Evolutionary conservation across 2,329 filamentous ascomycete species (phyloP).

Genomic region (Ophiostoma quercus): DNA sequence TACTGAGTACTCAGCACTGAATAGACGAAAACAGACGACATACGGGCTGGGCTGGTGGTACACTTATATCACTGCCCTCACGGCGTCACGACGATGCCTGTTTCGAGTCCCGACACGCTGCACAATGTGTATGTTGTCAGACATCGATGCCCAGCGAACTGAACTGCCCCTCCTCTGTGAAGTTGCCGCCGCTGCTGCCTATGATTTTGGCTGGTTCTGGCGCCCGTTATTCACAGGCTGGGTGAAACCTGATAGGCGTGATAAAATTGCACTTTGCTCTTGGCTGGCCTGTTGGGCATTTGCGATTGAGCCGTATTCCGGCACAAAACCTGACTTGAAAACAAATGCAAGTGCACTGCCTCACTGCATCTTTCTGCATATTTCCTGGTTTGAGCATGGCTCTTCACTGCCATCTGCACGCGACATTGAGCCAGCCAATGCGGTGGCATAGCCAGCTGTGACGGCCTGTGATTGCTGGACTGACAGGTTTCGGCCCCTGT

Average conservation of each 20-base stretch:
- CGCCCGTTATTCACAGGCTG: not conserved
- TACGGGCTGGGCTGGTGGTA: constrained; percentile 3
- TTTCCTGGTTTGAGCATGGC: constrained; percentile 15
- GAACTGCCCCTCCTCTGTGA: not conserved
- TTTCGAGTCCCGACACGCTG: not conserved
- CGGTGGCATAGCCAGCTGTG: not conserved
- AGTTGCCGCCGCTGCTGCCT: not conserved
- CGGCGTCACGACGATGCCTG: not conserved
- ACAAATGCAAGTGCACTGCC: constrained; percentile 8
- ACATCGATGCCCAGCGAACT: not conserved
- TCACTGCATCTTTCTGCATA: constrained; percentile 8
- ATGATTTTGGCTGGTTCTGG: not conserved
- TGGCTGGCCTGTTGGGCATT: not conserved
- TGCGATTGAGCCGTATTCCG: not conserved
- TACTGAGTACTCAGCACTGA: not conserved
- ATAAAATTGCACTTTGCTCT: constrained; percentile 7
- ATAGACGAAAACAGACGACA: constrained; percentile 1
- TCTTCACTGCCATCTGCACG: not conserved
- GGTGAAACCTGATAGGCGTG: not conserved
- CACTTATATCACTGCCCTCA: constrained; percentile 4
- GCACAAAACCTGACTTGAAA: not conserved
- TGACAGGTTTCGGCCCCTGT: not conserved
- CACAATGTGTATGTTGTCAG: not conserved
- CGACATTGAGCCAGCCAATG: not conserved
- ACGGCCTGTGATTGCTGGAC: not conserved